Evolutionary conservation across 75 land plant species (phyloP).

Genomic region (Chamaecyparis obtusa): DNA sequence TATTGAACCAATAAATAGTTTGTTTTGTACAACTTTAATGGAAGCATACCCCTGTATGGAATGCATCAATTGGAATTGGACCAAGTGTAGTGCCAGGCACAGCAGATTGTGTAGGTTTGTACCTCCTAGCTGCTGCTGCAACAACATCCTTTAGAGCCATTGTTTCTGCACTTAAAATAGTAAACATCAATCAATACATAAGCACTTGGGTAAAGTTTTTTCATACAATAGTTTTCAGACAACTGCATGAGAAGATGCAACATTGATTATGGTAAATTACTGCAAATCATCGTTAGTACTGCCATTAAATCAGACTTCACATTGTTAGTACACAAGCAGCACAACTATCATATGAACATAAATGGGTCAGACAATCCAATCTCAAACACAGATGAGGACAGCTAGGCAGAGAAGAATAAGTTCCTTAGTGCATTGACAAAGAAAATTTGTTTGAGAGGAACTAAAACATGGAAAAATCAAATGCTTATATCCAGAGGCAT

Average conservation of each 20-base stretch:
- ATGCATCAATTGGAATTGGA: conserved; percentile 87
- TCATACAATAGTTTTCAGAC: not conserved
- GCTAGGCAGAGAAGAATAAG: no score
- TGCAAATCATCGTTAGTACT: not conserved
- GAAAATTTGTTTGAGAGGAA: not conserved
- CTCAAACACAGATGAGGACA: not conserved
- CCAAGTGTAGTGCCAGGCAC: conserved; percentile 99
- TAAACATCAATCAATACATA: not conserved
- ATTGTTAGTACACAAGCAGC: not conserved
- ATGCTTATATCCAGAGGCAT: no score
- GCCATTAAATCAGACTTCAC: not conserved
- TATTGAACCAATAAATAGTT: not conserved
- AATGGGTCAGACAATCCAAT: not conserved
- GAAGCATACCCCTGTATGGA: conserved; percentile 72
- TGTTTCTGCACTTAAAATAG: conserved; percentile 39
- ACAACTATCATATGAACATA: not conserved
- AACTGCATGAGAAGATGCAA: not conserved
- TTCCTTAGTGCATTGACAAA: not conserved
- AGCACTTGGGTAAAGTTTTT: not conserved
- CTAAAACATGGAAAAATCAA: not conserved
- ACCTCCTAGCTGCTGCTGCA: conserved; percentile 83
- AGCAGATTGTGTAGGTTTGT: conserved; percentile 91
- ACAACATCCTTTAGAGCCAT: conserved; percentile 76
- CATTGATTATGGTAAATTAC: not conserved
- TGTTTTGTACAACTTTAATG: not conserved